phyloP scores from a whole-genome alignment of 73 alveolate species.

The Breviolum minutum region DNA sequence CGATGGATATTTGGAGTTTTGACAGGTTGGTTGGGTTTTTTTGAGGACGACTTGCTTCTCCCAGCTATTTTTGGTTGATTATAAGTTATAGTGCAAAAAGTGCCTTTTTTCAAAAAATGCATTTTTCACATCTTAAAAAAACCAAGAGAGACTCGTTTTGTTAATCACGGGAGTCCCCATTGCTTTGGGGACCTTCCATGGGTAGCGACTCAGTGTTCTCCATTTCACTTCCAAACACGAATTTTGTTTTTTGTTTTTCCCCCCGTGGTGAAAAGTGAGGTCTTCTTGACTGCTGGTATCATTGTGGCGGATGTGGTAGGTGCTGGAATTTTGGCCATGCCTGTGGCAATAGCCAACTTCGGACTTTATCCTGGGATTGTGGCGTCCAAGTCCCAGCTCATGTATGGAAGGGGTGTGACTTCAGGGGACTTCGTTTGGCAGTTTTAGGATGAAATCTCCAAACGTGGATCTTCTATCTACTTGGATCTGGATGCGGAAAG shows the following conservation, averaged over 20 bases:
- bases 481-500: no score
- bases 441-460: no score
- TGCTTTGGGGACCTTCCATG: no score
- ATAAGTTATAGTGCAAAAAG: not conserved
- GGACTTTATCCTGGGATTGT: conserved; percentile 39
- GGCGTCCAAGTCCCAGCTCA: not conserved
- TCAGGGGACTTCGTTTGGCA: no score
- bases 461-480: no score
- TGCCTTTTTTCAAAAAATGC: no score
- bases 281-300: conserved; percentile 73
- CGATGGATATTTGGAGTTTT: no score
- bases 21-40: no score
- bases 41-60: no score
- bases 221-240: not conserved
- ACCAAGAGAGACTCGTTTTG: no score
- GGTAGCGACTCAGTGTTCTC: not conserved
- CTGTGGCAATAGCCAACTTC: conserved; percentile 47
- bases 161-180: no score
- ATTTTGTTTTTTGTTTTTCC: not conserved
- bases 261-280: conserved; percentile 16
- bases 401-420: not conserved
- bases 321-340: conserved; percentile 93
- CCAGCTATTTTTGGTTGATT: not conserved
- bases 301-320: conserved; percentile 90
- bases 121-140: no score